Evolutionary conservation across 805 yeast species (phyloP).

Genomic region (Clavispora asparagi): DNA sequence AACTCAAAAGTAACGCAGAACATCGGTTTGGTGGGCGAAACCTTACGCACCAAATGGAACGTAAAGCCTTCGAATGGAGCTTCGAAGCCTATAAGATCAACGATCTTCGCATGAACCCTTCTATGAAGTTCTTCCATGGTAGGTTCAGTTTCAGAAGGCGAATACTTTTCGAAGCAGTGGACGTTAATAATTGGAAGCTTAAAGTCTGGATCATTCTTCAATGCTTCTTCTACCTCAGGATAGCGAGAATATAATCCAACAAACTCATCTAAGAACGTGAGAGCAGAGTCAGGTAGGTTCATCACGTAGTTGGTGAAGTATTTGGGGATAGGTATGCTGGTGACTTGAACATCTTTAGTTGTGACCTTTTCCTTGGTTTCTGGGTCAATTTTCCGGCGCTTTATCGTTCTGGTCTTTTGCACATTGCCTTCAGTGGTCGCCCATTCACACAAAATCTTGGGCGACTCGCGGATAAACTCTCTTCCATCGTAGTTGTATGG

Average conservation of each 20-base stretch:
- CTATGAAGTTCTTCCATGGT: slow-evolving; percentile 57
- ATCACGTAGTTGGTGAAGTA: slow-evolving; percentile 73
- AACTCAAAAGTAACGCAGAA: slow-evolving; percentile 77
- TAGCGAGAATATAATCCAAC: slow-evolving; percentile 58
- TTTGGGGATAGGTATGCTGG: slow-evolving; percentile 42
- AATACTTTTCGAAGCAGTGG: slow-evolving; percentile 88
- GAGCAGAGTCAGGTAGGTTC: slow-evolving; percentile 94
- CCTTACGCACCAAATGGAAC: slow-evolving; percentile 86
- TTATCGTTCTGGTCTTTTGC: slow-evolving; percentile 29
- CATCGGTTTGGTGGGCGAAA: slow-evolving; percentile 97
- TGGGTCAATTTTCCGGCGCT: slow-evolving; percentile 34
- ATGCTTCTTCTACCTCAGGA: slow-evolving; percentile 29
- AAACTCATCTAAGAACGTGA: slow-evolving; percentile 73
- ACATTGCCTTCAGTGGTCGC: slow-evolving; percentile 28
- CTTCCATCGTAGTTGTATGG: slow-evolving; percentile 79
- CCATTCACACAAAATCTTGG: slow-evolving; percentile 47
- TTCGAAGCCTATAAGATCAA: slow-evolving; percentile 41
- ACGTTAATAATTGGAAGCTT: slow-evolving; percentile 74
- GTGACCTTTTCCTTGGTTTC: slow-evolving; percentile 21
- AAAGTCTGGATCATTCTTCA: slow-evolving; percentile 40
- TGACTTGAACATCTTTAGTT: slow-evolving; percentile 13
- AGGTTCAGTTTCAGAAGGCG: slow-evolving; percentile 71
- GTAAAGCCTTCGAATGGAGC: slow-evolving; percentile 44
- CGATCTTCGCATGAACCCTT: slow-evolving; percentile 54
- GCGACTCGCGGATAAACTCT: slow-evolving; percentile 63